Evolutionary conservation across 2,329 filamentous ascomycete genomes (phyloP), one percentile per base, ranked within the genome.

Genomic region (Beauveria caledonica): DNA sequence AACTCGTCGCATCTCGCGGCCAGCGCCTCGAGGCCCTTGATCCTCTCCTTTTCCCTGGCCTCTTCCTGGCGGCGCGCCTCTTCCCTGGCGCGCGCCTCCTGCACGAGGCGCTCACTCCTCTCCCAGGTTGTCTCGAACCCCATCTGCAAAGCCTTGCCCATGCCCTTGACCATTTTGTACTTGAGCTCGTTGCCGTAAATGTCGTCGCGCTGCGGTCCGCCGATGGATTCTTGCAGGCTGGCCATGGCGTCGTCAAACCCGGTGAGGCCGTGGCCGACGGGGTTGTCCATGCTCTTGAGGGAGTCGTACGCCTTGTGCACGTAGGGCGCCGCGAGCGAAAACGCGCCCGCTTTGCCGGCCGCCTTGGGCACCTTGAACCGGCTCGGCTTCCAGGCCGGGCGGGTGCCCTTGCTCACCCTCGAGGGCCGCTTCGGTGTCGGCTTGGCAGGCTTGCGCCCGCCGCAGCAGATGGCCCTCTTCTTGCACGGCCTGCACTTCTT

Each of bases 161-260:
- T 42, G 5, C 33, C 15, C 21, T 23, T 53, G 11, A 25, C 42
- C 9, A 53, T 42, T 9, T 53, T 53, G 15, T 53, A 17, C 50
- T 53, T 42, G 50, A 53, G 50, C 50, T 53, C 50, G 50, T 53
- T 53, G 36, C 50, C 50, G 50, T 53, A 53, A 5, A 53, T 53
- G 15, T 53, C 50, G 50, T 42, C 8, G 36, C 50, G 50, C 36
- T 53, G 50, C 11, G 50, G 50, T 4, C 59, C 59, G 27, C 59
- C 59, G 15, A 60, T 60, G 33, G 42, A 17, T 33, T 56, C 51
- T 25, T 60, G 59, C 21, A 60, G 21, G 42, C 25, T n/a, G 3
- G 39, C 44, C 42, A 60, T 57, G 51, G 29, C 19, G 25, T 50
- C 23, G 42, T 60, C 59, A 44, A 60, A 56, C 29, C 44, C 45